phyloP scores from a whole-genome alignment of 306 rosid genomes.

The Astragalus membranaceus region DNA sequence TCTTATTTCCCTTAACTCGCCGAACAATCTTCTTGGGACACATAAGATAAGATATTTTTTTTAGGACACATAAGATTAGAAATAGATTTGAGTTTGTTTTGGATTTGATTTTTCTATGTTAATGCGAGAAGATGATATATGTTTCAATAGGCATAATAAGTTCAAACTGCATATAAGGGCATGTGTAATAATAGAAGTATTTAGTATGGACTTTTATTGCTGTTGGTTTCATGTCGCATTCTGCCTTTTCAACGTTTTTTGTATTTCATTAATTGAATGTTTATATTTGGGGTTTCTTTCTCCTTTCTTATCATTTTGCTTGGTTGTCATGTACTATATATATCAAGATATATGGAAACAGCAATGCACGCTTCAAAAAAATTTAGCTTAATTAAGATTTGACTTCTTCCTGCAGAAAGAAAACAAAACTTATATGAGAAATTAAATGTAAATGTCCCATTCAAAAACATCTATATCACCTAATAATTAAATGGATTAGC shows the following conservation, averaged over 20 bases:
- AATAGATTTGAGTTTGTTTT: conserved; percentile 6
- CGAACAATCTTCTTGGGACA: no score
- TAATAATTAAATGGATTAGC: not conserved
- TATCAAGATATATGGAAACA: not conserved
- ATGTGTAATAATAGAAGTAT: conserved; percentile 31
- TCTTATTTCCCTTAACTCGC: no score
- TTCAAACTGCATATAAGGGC: not conserved
- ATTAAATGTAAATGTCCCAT: not conserved
- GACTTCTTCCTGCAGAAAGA: not conserved
- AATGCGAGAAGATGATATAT: not conserved
- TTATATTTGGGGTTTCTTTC: not conserved
- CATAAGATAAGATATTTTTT: no score
- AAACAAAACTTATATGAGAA: not conserved
- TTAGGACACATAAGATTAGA: no score
- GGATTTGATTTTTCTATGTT: conserved; percentile 3
- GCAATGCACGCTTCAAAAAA: not conserved
- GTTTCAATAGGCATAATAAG: not conserved
- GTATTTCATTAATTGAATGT: not conserved
- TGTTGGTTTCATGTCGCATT: conserved; percentile 53
- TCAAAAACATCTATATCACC: not conserved
- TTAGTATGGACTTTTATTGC: conserved; percentile 45
- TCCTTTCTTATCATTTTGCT: conserved; percentile 12
- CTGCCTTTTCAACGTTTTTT: conserved; percentile 21
- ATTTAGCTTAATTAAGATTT: not conserved
- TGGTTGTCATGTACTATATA: conserved; percentile 16